Evolutionary conservation across 805 yeast genomes (phyloP), one percentile per base, ranked within the genome.

Genomic region (Spathaspora boniae): DNA sequence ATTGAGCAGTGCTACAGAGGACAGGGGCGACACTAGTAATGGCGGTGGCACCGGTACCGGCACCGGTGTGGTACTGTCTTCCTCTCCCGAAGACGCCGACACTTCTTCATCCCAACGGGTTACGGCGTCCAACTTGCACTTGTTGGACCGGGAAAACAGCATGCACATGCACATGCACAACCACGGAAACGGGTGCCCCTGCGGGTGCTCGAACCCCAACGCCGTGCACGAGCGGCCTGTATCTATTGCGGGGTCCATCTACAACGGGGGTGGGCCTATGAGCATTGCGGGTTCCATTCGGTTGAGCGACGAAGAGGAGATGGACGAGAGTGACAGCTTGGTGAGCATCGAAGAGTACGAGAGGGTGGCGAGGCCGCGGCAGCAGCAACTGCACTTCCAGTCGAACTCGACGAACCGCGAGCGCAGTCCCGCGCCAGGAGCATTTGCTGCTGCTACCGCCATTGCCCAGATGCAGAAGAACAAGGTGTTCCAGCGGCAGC

Each of bases 401-500:
- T 31, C 39, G 2, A 37, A 37, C 21, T 29, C 36, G 5, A 33
- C 29, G 9, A 40, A 39, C 26, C 33, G 49, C 16, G 86, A 80
- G 49, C 80, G 74, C 37, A 66, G 67, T 26, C 86, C 84, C 40
- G 89, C 91, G 1, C 87, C 88, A 0, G 88, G 87, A 5, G 76
- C 86, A 2, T 62, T 61, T 51, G 80, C 81, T 2, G 87, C 88
- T 4, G 78, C 78, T 3, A 67, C 76, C 27, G 78, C 82, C 1
- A 57, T 77, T 33, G 76, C 77, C 14, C 78, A 81, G 21, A 76
- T 82, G 65, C 74, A 60, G 34, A 56, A 52, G 32, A 51, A 46
- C 39, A 50, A 47, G 22, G 38, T 34, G 11, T 38, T 37, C 23
- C 44, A 43, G 31, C 40, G 38, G 12, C 53, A 53, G 25, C 51